Evolutionary conservation across 108 stramenopile genomes (phyloP).

Genomic region (Nitzschia sp.): DNA sequence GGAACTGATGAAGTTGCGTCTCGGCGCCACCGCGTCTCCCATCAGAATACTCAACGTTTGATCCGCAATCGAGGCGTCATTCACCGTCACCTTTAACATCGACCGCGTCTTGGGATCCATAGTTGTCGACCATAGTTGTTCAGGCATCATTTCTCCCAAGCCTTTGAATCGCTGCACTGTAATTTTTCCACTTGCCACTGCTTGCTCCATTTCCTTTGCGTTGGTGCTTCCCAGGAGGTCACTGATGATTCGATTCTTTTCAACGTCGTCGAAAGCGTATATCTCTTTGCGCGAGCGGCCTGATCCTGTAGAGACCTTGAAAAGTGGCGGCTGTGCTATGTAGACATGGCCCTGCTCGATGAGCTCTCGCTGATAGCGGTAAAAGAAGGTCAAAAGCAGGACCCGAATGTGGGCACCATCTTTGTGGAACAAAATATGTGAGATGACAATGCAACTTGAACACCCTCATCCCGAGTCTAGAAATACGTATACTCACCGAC

Average conservation of each 20-base stretch:
- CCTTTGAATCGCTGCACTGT: constrained; percentile 87
- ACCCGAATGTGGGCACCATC: constrained; percentile 97
- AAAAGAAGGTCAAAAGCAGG: constrained; percentile 94
- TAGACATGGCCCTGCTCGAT: constrained; percentile 90
- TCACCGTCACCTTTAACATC: constrained; percentile 83
- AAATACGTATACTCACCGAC: constrained; percentile 59
- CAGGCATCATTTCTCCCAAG: constrained; percentile 96
- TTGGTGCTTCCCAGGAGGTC: constrained; percentile 33
- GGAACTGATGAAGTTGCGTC: constrained; percentile 82
- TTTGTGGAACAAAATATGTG: no score
- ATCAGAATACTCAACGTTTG: constrained; percentile 84
- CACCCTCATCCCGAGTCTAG: no score
- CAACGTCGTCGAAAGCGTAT: constrained; percentile 73
- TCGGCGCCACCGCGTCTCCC: constrained; percentile 89
- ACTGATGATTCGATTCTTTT: constrained; percentile 52
- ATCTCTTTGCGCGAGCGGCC: constrained; percentile 56
- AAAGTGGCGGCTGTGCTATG: constrained; percentile 94
- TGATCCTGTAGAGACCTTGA: constrained; percentile 83
- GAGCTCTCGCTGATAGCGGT: constrained; percentile 89
- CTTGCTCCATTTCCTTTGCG: constrained; percentile 13
- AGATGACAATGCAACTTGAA: background rate
- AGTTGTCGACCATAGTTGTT: constrained; percentile 94
- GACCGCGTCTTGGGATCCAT: constrained; percentile 89
- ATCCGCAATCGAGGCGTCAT: constrained; percentile 88
- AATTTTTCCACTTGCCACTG: constrained; percentile 57